Conservation (phyloP, 164 flowering plant species). For the Liriodendron chinense region DNA sequence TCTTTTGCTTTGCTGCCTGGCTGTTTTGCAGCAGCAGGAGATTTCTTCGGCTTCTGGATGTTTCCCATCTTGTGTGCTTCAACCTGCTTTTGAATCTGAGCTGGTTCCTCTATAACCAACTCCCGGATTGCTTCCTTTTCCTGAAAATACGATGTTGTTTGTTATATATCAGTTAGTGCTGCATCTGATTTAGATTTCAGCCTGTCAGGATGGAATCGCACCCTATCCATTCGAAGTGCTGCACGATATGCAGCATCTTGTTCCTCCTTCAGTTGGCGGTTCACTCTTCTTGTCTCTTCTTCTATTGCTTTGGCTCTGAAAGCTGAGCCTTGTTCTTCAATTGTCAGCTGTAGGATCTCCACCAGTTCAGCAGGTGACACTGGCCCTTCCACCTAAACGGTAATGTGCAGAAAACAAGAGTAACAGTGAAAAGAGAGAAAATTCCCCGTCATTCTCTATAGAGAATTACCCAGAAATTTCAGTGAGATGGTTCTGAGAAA, state of each 20-base stretch:
- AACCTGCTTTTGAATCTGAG: slow-evolving; percentile 14
- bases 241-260: slow-evolving; percentile 69
- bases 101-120: slow-evolving; percentile 4
- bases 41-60: slow-evolving; percentile 13
- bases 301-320: slow-evolving; percentile 31
- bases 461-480: too few species aligned
- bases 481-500: not conserved
- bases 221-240: slow-evolving; percentile 59
- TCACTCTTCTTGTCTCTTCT: slow-evolving; percentile 17
- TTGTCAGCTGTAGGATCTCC: slow-evolving; percentile 60
- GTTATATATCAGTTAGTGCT: not conserved
- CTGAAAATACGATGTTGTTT: slow-evolving; percentile 20
- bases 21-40: slow-evolving; percentile 14
- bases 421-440: too few species aligned
- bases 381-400: slow-evolving; percentile 66
- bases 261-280: slow-evolving; percentile 53
- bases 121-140: slow-evolving; percentile 35
- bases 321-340: slow-evolving; percentile 67
- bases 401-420: too few species aligned
- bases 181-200: not conserved
- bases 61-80: slow-evolving; percentile 20
- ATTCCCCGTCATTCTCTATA: too few species aligned
- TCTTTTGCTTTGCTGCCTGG: slow-evolving; percentile 22
- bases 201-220: not conserved
- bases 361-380: slow-evolving; percentile 59